phyloP scores from a whole-genome alignment of 2,329 filamentous ascomycete species.

The Pseudodiploospora longispora region DNA sequence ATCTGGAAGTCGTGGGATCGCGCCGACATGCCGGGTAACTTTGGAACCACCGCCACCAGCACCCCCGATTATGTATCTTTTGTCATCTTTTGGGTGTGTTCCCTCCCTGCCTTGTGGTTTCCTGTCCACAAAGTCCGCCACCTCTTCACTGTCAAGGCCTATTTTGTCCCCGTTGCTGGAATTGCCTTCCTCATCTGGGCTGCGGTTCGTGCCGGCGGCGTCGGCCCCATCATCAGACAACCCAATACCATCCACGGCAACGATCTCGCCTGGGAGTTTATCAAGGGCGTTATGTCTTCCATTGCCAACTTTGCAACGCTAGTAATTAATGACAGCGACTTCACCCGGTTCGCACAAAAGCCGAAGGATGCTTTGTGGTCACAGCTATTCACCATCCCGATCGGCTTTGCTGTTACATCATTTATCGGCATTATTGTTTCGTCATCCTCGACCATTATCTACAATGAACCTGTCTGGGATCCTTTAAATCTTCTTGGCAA shows the following conservation, averaged over 20 bases:
- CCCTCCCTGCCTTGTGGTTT: constrained; percentile 79
- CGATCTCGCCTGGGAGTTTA: constrained; percentile 69
- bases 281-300: constrained; percentile 79
- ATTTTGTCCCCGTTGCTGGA: constrained; percentile 74
- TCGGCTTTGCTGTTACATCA: constrained; percentile 68
- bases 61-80: constrained; percentile 74
- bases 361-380: constrained; percentile 72
- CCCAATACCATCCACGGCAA: constrained; percentile 55
- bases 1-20: constrained; percentile 67
- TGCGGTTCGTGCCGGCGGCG: constrained; percentile 69
- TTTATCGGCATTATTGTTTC: constrained; percentile 78
- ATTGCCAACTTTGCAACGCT: constrained; percentile 88
- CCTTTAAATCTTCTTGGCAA: constrained; percentile 58
- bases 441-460: constrained; percentile 63
- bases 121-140: constrained; percentile 84
- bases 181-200: constrained; percentile 85
- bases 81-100: constrained; percentile 77
- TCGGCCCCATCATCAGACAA: constrained; percentile 75
- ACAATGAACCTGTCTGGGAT: constrained; percentile 62
- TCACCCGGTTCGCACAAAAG: constrained; percentile 71
- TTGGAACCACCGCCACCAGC: constrained; percentile 55
- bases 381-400: constrained; percentile 66
- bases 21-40: constrained; percentile 56
- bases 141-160: constrained; percentile 84
- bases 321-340: constrained; percentile 77